Base-by-base conservation (phyloP, 306 rosid genomes). In the Lathyrus oleraceus region DNA sequence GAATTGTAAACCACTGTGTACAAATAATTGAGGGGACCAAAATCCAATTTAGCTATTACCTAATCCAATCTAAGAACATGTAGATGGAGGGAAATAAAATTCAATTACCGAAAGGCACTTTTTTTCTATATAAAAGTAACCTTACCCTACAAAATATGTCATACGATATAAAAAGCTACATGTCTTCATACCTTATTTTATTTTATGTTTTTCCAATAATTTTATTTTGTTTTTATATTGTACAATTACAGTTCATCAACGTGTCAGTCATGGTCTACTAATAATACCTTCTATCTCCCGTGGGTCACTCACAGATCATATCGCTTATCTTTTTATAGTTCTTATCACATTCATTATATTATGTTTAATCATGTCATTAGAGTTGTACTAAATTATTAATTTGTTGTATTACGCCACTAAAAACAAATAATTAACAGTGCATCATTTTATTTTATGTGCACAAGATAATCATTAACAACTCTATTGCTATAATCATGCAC, bases 281-380 rank as follows among this genome's bases (percentile, higher is more conserved):
- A 77, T 81, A 10, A 57, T 57, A 32, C 20, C 56, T 42, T 25
- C 17, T 63, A 80, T 65, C 78, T 75, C 85, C 64, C 36, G 84
- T 80, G 84, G 82, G 74, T 59, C 81, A 67, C 61, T 65, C 2
- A 16, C 21, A 47, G 21, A 16, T 19, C 72, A 53, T 57, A 61
- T 47, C 60, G 77, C 52, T 71, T 63, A 69, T 77, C 76, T 36
- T 40, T 70, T 67, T 12, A 44, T 12, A 44, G 15, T 12, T 44
- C 57, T 17, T 69, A 72, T 63, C 71, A 28, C 35, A 12, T 48
- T 69, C 17, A 60, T 30, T 72, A 47, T 20, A 56, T 12, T 61
- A 48, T 17, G 35, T 38, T 49, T 12, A 71, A 43, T 53, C 4
- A 42, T 40, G 40, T 8, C 70, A 58, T 35, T 56, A 5, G 15